Base-by-base conservation (phyloP, 495 filamentous ascomycete genomes). In the Tuber calosporum region DNA sequence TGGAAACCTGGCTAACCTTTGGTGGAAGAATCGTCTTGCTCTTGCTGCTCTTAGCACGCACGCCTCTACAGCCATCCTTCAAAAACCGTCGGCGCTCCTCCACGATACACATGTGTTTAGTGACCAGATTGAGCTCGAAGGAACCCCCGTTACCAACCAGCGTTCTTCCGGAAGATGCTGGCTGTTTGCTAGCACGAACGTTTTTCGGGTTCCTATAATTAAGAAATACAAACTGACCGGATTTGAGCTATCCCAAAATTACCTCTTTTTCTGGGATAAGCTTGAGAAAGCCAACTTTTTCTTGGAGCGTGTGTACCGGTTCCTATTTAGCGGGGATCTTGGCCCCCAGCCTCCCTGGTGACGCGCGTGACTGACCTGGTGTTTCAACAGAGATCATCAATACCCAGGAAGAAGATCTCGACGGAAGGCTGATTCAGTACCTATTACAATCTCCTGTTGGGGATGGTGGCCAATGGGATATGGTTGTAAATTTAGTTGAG, bases 251-350 rank as follows among this genome's bases (percentile, higher is more conserved):
- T 91, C 89, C 43, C 93, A 97, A 79, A 87, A 90, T 2, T 97
- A 95, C 78, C 87, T 96, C n/a, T 95, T 93, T 84, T 97, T 92
- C 87, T 96, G 91, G 89, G 93, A 97, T 82, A 97, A 97, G 83
- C 87, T 96, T 34, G 93, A 97, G 83, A 97, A 97, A 82, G 88
- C 90, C 11, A 96, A 96, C 79, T 97, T 86, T 81, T 95, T 95
- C 84, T 85, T 95, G 36, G 92, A 94, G 82, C 89, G 79, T 81
- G 69, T 39, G 75, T 74, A 34, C 53, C 58, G 34, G 20, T 69
- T 68, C 48, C 15, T 8, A 36, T 20, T n/a, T 4, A 66, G 41
- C 41, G 7, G 39, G n/a, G 69, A 17, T 26, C 36, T 15, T 9
- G 36, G 67, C 11, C 37, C 42, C 53, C 6, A 34, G 13, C 26